Base-by-base conservation (phyloP, 352 stramenopile species). In the Phytophthora crassamura region DNA sequence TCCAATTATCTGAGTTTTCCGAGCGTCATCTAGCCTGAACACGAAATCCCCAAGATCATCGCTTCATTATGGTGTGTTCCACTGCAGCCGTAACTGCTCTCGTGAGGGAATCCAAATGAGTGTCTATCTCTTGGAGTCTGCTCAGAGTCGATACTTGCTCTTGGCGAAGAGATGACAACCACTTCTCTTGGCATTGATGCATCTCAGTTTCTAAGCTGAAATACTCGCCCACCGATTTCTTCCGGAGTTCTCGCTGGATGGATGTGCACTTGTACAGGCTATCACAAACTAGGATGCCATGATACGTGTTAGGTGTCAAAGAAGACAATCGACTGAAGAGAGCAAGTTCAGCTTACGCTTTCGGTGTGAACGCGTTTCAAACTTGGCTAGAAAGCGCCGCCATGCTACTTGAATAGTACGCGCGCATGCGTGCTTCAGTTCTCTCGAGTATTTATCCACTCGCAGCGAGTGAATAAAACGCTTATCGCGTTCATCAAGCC, bases 381-480 rank as follows among this genome's bases (percentile, higher is more conserved):
- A 38, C 7, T 63, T 53, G 3, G 59, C 43, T 33, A 57, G 34
- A 25, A 69, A 84, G 43, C 64, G 65, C 11, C 65, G 66, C 85
- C 85, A 94, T 0, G 74, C 59, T 6, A 67, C 69, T 46, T 94
- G 85, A 43, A 94, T 94, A 6, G 81, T 82, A n/a, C 62, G 62
- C 12, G 82, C 78, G 18, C 82, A 88, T 1, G 82, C 64, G 34
- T 77, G 50, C 30, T 82, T 77, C 3, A 91, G 66, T 7, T 58
- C 43, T 9, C 64, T 63, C 0, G 78, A 64, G 40, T 90, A 69
- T 39, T 84, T 50, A 34, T 91, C 80, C 2, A 72, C 65, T 0
- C 55, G 65, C 2, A 94, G 51, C 0, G 87, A 64, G 20, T 83
- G 65, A 9, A 92, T 74, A 8, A 94, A 88, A 10, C 79, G 78